Percentiles rank a stretch among this genome's conserved stretches.
Evolutionary conservation across 176 grass and related monocot genomes (phyloP).

Genomic region (Carex littledalei): DNA sequence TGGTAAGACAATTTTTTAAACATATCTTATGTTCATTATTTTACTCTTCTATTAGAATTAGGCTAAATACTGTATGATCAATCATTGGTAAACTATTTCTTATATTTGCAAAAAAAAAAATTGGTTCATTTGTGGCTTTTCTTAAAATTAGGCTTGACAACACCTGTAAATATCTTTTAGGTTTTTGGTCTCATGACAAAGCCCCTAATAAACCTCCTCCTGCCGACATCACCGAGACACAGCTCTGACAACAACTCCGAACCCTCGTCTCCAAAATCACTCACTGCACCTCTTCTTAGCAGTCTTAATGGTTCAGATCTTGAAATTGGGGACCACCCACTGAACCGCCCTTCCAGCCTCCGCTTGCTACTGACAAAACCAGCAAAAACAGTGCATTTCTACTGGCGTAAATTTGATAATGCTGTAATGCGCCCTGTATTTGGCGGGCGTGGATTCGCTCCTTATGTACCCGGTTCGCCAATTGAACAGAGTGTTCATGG

Average conservation of each 20-base stretch:
- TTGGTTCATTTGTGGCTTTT: background rate
- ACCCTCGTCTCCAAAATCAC: constrained; percentile 62
- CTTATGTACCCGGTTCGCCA: constrained; percentile 69
- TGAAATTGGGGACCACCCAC: constrained; percentile 25
- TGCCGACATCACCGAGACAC: constrained; percentile 28
- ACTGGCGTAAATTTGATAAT: constrained; percentile 96
- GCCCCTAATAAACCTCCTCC: constrained; percentile 63
- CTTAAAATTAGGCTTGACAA: constrained; percentile 19
- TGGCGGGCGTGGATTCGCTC: constrained; percentile 80
- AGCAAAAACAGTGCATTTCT: constrained; percentile 77
- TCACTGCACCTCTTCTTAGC: constrained; percentile 51
- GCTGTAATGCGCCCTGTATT: constrained; percentile 93
- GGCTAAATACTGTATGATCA: background rate
- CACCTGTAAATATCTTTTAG: constrained; percentile 28
- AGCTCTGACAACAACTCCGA: constrained; percentile 28
- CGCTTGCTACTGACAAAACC: constrained; percentile 88
- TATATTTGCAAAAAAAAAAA: background rate
- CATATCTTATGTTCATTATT: background rate
- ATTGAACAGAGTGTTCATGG: constrained; percentile 48
- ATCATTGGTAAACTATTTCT: background rate
- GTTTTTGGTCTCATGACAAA: constrained; percentile 95
- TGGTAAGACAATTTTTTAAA: constrained; percentile 50
- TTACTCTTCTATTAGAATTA: background rate
- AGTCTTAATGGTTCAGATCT: constrained; percentile 45
- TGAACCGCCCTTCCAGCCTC: constrained; percentile 69